Conservation (phyloP, 2,329 filamentous ascomycete genomes). For the Penicillium sp. region DNA sequence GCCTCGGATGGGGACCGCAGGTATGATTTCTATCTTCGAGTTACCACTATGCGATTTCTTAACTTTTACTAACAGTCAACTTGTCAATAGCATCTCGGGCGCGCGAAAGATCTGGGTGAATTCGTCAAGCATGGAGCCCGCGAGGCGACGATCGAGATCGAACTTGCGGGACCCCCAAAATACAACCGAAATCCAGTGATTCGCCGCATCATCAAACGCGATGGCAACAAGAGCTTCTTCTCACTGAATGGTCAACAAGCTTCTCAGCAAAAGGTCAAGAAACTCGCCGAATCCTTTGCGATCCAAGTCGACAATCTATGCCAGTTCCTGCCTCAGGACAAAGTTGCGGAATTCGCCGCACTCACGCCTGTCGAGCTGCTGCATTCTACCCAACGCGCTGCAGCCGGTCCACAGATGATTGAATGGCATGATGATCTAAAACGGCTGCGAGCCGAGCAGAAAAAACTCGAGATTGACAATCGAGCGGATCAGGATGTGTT, state of each 20-base stretch:
- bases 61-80: background rate
- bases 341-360: constrained; percentile 88
- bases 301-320: constrained; percentile 98
- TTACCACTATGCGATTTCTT: background rate
- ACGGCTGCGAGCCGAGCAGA: constrained; percentile 66
- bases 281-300: constrained; percentile 67
- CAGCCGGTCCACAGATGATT: constrained; percentile 77
- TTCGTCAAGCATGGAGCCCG: constrained; percentile 88
- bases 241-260: constrained; percentile 67
- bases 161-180: constrained; percentile 66
- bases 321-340: constrained; percentile 94
- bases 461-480: constrained; percentile 58
- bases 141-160: constrained; percentile 82
- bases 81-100: constrained; percentile 65
- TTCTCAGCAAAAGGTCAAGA: constrained; percentile 62
- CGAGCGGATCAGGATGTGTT: constrained; percentile 63
- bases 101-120: constrained; percentile 79
- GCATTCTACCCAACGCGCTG: constrained; percentile 81
- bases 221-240: constrained; percentile 79
- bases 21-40: constrained; percentile 33
- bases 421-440: constrained; percentile 75
- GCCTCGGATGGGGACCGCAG: constrained; percentile 76
- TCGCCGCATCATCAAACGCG: constrained; percentile 71
- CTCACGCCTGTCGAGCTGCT: constrained; percentile 79
- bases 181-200: constrained; percentile 67